Evolutionary conservation across 148 eudicot genomes (phyloP).

Genomic region (Arbutus unedo): DNA sequence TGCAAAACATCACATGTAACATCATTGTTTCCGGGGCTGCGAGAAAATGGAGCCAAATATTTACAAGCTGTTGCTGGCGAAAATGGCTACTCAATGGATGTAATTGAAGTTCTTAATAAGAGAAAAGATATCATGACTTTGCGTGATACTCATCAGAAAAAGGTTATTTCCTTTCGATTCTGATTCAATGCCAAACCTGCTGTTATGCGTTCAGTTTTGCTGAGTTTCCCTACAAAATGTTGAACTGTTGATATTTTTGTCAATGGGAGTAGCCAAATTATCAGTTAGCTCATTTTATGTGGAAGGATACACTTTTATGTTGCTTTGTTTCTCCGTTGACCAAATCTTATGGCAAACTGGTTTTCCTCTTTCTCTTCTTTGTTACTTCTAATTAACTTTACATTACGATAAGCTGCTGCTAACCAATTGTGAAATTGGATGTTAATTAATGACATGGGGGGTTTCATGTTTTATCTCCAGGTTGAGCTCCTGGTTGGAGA

Average conservation of each 20-base stretch:
- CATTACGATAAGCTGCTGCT: background rate
- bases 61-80: constrained; percentile 55
- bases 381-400: background rate
- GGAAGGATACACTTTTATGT: constrained; percentile 6
- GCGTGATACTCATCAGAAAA: constrained; percentile 41
- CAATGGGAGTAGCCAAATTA: background rate
- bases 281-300: background rate
- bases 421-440: background rate
- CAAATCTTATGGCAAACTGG: background rate
- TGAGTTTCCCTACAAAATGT: background rate
- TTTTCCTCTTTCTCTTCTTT: background rate
- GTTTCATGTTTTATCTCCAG: constrained; percentile 35
- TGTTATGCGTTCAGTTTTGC: constrained; percentile 5
- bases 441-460: background rate
- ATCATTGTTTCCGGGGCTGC: constrained; percentile 69
- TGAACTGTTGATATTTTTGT: background rate
- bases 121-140: constrained; percentile 33
- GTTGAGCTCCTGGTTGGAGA: constrained; percentile 76
- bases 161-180: constrained; percentile 36
- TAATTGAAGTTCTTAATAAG: constrained; percentile 41
- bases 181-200: background rate
- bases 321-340: background rate
- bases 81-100: constrained; percentile 55
- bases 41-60: constrained; percentile 58
- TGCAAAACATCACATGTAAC: constrained; percentile 48